Base-by-base conservation (phyloP, 352 stramenopile species). In the Globisporangium lucens region DNA sequence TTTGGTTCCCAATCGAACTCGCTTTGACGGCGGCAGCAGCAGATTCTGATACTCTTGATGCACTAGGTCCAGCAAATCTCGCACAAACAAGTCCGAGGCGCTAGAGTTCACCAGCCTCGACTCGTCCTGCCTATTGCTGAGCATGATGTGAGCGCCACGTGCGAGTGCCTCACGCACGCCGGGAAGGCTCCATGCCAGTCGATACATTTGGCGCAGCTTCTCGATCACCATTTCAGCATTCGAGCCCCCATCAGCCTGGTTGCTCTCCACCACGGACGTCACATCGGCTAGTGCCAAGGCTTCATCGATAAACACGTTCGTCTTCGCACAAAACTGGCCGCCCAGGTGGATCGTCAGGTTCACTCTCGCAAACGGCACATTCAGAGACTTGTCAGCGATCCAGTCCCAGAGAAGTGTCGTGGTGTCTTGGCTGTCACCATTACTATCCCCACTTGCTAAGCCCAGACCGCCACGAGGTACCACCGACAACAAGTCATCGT, bases 101-200 rank as follows among this genome's bases (percentile, higher is more conserved):
- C 60, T 64, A 22, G 71, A 58, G 17, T 74, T 71, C 4, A 55
- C 65, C 0, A 41, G 10, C 13, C 38, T 17, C 8, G 77, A 61
- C 6, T 71, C 65, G 17, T 84, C 76, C 4, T 75, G 68, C 46
- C 61, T 57, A 36, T 80, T 86, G 4, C 60, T 73, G 15, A 90
- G 38, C 22, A 90, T 74, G 1, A 92, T 24, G 22, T 89, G 77
- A 0, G 77, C 75, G 0, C 82, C 79, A 22, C 77, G 75, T 3
- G 74, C 73, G 6, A 92, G 71, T 15, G 76, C 59, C 41, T 89
- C 68, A 7, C 75, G 75, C 10, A 85, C 67, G 6, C 77, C 80
- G 36, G 85, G 83, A 15, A 77, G 63, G 46, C 77, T 90, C 85
- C 85, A 94, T 4, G 66, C 53, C 4, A 82, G 49, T n/a, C 85